These are phyloP conservation scores for Colletotrichum costaricense DNA, from an alignment of 2,329 filamentous ascomycete species.

Conservation along the genomic window DNA sequence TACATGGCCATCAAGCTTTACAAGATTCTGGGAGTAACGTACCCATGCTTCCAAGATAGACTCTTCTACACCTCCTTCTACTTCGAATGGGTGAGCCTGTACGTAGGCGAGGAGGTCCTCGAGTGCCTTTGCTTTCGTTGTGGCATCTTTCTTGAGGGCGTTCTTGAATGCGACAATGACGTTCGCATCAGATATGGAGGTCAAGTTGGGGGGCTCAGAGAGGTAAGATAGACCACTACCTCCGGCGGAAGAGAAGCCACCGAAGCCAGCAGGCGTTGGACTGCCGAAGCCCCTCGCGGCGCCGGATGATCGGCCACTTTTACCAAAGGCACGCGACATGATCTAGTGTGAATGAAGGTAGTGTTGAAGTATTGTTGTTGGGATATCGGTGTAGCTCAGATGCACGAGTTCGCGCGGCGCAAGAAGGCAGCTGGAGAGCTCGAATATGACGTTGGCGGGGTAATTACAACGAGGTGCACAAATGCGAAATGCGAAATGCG, in stretches of 20 bases:
- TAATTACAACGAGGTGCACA: conserved; percentile 6
- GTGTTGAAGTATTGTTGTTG: not conserved
- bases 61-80: conserved; percentile 77
- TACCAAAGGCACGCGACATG: conserved; percentile 36
- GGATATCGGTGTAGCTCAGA: not conserved
- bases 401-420: conserved; percentile 2
- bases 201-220: conserved; percentile 84
- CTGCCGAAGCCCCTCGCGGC: conserved; percentile 31
- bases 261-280: conserved; percentile 45
- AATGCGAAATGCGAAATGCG: conserved; percentile 13
- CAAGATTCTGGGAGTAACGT: conserved; percentile 47
- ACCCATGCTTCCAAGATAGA: conserved; percentile 91
- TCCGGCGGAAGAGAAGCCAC: conserved; percentile 53
- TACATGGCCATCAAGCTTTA: conserved; percentile 44
- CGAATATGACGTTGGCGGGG: conserved; percentile 35
- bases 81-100: conserved; percentile 61
- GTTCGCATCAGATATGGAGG: conserved; percentile 80
- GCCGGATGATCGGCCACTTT: conserved; percentile 27
- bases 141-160: conserved; percentile 90
- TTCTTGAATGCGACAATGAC: conserved; percentile 94
- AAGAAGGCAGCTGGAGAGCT: conserved; percentile 5
- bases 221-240: conserved; percentile 81
- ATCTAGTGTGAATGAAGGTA: not conserved
- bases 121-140: conserved; percentile 89
- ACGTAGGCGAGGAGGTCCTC: conserved; percentile 83